Evolutionary conservation across 495 filamentous ascomycete species (phyloP).

Genomic region (Ramalina peruviana): DNA sequence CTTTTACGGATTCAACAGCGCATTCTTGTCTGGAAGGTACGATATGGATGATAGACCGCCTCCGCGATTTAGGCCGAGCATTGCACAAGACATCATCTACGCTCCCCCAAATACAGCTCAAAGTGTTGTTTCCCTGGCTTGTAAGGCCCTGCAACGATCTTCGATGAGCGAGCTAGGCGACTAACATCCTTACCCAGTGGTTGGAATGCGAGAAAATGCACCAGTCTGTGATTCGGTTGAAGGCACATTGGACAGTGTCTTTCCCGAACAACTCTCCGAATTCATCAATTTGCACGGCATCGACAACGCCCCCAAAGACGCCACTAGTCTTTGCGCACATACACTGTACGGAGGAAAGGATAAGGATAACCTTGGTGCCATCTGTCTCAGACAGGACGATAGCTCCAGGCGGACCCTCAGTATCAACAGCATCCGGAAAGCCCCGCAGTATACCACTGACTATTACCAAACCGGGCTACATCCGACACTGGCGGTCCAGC

Average conservation of each 20-base stretch:
- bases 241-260: background rate
- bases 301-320: background rate
- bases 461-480: background rate
- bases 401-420: background rate
- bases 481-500: background rate
- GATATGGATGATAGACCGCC: background rate
- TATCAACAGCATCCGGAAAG: slow-evolving; percentile 1
- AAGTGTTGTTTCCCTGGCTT: background rate
- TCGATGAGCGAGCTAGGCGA: no score
- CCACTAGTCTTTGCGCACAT: background rate
- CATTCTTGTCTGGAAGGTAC: background rate
- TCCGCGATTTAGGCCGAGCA: background rate
- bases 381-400: background rate
- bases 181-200: background rate
- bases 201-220: background rate
- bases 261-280: background rate
- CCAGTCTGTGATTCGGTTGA: background rate
- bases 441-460: background rate
- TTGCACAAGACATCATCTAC: background rate
- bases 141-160: background rate
- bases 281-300: background rate
- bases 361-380: background rate
- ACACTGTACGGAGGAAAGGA: background rate
- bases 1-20: background rate
- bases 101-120: background rate